Conservation (phyloP, 257 asterid species). For the Rauvolfia tetraphylla region DNA sequence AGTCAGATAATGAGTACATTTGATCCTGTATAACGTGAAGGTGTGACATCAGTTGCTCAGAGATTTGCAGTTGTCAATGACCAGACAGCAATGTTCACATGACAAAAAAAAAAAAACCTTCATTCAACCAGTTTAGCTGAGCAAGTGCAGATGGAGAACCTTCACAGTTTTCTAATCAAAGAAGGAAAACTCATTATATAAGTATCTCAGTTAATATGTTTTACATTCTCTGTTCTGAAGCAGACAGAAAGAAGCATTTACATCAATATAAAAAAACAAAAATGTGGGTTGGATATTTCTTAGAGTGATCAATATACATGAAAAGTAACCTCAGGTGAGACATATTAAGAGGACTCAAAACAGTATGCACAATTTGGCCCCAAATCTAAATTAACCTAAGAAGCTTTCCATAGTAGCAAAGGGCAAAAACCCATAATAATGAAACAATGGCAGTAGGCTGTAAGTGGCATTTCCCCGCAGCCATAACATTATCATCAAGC, state of each 20-base stretch:
- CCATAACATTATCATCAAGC: constrained; percentile 27
- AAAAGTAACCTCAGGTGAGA: constrained; percentile 5
- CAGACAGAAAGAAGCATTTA: not conserved
- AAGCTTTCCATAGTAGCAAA: not conserved
- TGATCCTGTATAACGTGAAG: no score
- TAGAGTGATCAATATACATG: not conserved
- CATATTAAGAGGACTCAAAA: not conserved
- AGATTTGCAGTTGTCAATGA: no score
- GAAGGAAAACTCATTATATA: not conserved
- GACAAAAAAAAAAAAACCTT: no score
- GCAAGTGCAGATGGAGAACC: not conserved
- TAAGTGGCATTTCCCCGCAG: not conserved
- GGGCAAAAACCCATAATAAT: not conserved
- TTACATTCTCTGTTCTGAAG: not conserved
- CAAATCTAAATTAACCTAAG: constrained; percentile 1
- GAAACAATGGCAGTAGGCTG: not conserved
- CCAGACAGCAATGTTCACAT: no score
- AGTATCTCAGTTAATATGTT: not conserved
- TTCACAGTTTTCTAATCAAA: not conserved
- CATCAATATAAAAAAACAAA: not conserved
- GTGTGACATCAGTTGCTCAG: no score
- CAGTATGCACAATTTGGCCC: constrained; percentile 3
- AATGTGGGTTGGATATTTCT: not conserved
- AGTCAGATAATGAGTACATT: no score
- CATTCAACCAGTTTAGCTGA: not conserved